Evolutionary conservation across 805 yeast genomes (phyloP).

Genomic region (Metschnikowia rubicola): DNA sequence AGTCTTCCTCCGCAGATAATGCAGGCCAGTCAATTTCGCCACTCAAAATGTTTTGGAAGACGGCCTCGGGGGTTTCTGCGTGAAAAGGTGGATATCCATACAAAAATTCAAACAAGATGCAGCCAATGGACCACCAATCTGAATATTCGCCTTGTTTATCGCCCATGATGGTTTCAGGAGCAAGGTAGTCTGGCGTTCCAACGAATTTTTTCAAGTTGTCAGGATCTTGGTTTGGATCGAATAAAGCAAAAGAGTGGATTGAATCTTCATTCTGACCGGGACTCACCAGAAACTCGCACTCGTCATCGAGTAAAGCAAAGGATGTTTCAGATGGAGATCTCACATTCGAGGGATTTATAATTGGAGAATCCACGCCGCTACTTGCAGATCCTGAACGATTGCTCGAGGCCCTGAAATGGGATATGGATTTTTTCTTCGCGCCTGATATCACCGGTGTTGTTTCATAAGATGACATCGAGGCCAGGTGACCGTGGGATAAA

Average conservation of each 20-base stretch:
- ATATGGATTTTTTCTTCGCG: conserved; percentile 16
- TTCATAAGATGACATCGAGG: conserved; percentile 13
- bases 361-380: conserved; percentile 47
- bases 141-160: conserved; percentile 75
- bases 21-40: conserved; percentile 85
- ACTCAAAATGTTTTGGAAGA: conserved; percentile 74
- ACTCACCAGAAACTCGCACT: conserved; percentile 28
- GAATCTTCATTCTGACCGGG: conserved; percentile 23
- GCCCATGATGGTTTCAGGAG: conserved; percentile 93
- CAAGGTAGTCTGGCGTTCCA: conserved; percentile 96
- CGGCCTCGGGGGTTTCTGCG: conserved; percentile 71
- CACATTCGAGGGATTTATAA: conserved; percentile 44
- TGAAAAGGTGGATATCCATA: conserved; percentile 96
- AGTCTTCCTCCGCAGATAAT: conserved; percentile 51
- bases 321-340: conserved; percentile 56
- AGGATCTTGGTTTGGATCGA: conserved; percentile 60
- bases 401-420: conserved; percentile 16
- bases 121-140: conserved; percentile 99
- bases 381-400: conserved; percentile 33
- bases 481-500: conserved; percentile 9
- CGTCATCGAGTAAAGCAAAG: conserved; percentile 53
- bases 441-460: conserved; percentile 9
- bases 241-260: conserved; percentile 52
- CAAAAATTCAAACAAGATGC: conserved; percentile 86
- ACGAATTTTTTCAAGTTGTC: conserved; percentile 63